Evolutionary conservation across 2,329 filamentous ascomycete genomes (phyloP), one percentile per base, ranked within the genome.

Genomic region (Cadophora malorum): DNA sequence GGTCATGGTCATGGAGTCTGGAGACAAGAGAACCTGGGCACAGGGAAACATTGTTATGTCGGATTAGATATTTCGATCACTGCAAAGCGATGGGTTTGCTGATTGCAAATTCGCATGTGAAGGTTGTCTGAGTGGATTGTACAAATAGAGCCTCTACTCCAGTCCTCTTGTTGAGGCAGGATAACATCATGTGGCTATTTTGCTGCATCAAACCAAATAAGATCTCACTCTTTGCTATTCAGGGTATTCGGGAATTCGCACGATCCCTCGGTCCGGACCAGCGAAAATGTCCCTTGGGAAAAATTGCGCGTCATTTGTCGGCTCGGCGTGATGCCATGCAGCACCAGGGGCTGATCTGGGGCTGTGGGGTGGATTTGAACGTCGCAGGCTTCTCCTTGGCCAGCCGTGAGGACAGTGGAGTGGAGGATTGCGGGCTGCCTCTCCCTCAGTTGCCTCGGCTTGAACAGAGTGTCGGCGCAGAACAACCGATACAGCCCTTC

Each of bases 261-360:
- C 28, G 59, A 66, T 69, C 69, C 67, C 67, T 71, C 67, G 64
- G 69, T 64, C 69, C 69, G 69, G 53, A 52, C 67, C 65, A 65
- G 60, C 28, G 58, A 28, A 64, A 53, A n/a, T 28, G 3, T 41
- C 25, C 31, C 21, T 41, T 52, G 19, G 25, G 35, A 69, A 67
- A 69, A 69, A 67, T 60, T 69, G 67, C 63, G 45, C 66, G 62
- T 68, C 66, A 68, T 47, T 52, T 60, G 41, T 59, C 33, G 65
- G 28, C 59, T 49, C 47, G 28, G 47, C 35, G 23, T 65, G 63
- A 53, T 61, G 49, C 49, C 61, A 49, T 28, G 50, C 50, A 56
- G 50, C 56, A 59, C 9, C 61, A 53, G 14, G 52, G 35, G 53
- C 9, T 63, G 59, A 21, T 49, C 45, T 49, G 45, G 45, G 45